phyloP scores from a whole-genome alignment of 352 stramenopile species.

The Plasmopara halstedii region DNA sequence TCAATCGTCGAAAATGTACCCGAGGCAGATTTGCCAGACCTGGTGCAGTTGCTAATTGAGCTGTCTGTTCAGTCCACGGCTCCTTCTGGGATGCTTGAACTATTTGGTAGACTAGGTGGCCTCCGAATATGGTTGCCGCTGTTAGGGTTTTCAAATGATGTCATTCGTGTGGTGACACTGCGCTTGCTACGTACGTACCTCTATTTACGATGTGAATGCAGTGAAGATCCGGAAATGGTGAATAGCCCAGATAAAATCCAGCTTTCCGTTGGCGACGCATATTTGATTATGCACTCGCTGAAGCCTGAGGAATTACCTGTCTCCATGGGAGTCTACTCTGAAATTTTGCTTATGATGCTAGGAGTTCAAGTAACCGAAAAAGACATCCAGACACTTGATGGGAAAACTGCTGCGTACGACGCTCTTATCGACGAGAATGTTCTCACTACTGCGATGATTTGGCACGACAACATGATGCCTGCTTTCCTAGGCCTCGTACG shows the following conservation, averaged over 20 bases:
- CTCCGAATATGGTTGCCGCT: constrained; percentile 78
- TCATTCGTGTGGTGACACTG: constrained; percentile 74
- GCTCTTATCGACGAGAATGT: constrained; percentile 50
- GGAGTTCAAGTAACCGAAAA: constrained; percentile 62
- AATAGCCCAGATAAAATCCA: constrained; percentile 67
- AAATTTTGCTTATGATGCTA: constrained; percentile 67
- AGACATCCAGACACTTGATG: constrained; percentile 39
- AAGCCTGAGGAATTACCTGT: constrained; percentile 58
- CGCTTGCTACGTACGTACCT: constrained; percentile 73
- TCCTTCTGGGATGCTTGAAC: constrained; percentile 55
- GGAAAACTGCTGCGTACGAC: constrained; percentile 40
- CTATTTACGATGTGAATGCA: constrained; percentile 67
- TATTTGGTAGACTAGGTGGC: constrained; percentile 68
- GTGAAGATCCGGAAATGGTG: constrained; percentile 49
- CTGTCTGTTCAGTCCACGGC: constrained; percentile 65
- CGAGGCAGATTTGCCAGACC: constrained; percentile 59
- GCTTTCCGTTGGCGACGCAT: constrained; percentile 66
- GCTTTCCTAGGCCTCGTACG: constrained; percentile 52
- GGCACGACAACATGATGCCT: constrained; percentile 63
- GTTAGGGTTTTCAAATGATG: constrained; percentile 63
- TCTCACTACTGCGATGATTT: constrained; percentile 40
- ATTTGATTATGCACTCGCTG: constrained; percentile 74
- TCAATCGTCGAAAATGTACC: constrained; percentile 70
- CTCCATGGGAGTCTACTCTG: constrained; percentile 74
- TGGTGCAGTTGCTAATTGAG: constrained; percentile 73